A percentile compares a stretch with the other conserved stretches of the same genome.
phyloP scores from a whole-genome alignment of 2,329 filamentous ascomycete genomes.

The Phialophora macrospora region DNA sequence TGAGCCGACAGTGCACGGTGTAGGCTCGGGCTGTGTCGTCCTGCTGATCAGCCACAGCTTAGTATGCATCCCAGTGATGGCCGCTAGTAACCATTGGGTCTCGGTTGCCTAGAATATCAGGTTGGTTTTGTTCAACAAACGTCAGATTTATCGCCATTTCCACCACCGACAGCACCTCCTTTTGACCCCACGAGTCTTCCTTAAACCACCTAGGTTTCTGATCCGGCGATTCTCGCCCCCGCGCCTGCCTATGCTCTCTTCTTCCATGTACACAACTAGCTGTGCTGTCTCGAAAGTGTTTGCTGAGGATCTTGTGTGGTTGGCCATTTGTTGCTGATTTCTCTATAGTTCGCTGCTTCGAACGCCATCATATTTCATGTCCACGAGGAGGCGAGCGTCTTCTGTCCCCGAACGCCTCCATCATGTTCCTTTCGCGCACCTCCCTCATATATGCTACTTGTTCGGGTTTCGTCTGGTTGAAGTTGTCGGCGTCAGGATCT shows the following conservation, averaged over 20 bases:
- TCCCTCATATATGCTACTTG: conserved; percentile 33
- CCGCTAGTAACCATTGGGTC: background rate
- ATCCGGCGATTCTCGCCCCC: background rate
- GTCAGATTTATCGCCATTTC: background rate
- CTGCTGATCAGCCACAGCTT: background rate
- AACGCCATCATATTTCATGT: background rate
- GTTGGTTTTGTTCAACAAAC: background rate
- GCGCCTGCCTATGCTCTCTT: background rate
- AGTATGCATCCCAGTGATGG: background rate
- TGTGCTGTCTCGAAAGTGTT: background rate
- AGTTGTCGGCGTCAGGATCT: background rate
- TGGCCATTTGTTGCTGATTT: background rate
- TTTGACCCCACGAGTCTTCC: background rate
- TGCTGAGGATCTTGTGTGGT: background rate
- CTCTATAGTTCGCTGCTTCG: background rate
- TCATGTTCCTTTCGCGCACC: conserved; percentile 24
- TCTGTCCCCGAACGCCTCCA: conserved; percentile 22
- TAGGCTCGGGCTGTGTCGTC: background rate
- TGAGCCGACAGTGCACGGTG: background rate
- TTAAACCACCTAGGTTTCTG: background rate
- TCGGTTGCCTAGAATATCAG: background rate
- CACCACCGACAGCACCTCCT: background rate
- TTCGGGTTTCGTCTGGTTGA: conserved; percentile 21
- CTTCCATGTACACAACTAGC: background rate
- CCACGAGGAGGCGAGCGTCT: conserved; percentile 8